A percentile compares a stretch with the other conserved stretches of the same genome.
Evolutionary conservation across 441 rosid species (phyloP).

Genomic region (Pelargonium fulgidum): DNA sequence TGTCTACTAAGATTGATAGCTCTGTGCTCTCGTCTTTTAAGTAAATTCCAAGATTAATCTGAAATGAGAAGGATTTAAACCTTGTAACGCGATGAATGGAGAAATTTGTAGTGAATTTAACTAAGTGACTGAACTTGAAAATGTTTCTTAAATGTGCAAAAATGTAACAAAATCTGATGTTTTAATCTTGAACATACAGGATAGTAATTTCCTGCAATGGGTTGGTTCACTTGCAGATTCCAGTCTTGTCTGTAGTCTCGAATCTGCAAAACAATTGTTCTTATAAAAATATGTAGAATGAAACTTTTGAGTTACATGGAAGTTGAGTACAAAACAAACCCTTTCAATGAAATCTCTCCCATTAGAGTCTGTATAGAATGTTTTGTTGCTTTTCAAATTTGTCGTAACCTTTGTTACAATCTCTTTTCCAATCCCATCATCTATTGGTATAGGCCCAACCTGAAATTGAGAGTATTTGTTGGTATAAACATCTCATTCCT

Average conservation of each 20-base stretch:
- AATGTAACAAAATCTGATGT: too few relatives aligned
- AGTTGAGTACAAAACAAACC: slow-evolving; percentile 39
- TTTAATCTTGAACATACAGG: slow-evolving; percentile 50
- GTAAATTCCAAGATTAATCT: slow-evolving; percentile 92
- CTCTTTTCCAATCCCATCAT: slow-evolving; percentile 88
- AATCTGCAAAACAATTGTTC: slow-evolving; percentile 44
- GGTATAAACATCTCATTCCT: neutral
- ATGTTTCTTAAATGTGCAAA: too few relatives aligned
- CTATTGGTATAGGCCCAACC: slow-evolving; percentile 85
- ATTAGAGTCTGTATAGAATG: slow-evolving; percentile 94
- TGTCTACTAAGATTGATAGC: slow-evolving; percentile 85
- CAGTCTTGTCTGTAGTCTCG: slow-evolving; percentile 91
- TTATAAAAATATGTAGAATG: neutral
- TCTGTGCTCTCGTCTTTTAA: slow-evolving; percentile 61
- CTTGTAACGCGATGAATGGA: slow-evolving; percentile 1
- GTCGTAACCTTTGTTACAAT: slow-evolving; percentile 74
- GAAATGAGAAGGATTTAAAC: slow-evolving; percentile 21
- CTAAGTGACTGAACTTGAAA: too few relatives aligned
- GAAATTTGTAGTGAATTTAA: too few relatives aligned
- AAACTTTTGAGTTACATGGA: neutral
- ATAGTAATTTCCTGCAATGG: slow-evolving; percentile 92
- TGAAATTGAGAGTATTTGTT: slow-evolving; percentile 27
- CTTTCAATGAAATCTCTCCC: slow-evolving; percentile 93
- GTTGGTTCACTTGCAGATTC: slow-evolving; percentile 91
- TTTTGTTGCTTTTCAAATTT: slow-evolving; percentile 53